A percentile compares a stretch with the other conserved stretches of the same genome.
These are phyloP conservation scores for Exophiala viscosa DNA, from an alignment of 2,329 filamentous ascomycete genomes.

Conservation along the genomic window DNA sequence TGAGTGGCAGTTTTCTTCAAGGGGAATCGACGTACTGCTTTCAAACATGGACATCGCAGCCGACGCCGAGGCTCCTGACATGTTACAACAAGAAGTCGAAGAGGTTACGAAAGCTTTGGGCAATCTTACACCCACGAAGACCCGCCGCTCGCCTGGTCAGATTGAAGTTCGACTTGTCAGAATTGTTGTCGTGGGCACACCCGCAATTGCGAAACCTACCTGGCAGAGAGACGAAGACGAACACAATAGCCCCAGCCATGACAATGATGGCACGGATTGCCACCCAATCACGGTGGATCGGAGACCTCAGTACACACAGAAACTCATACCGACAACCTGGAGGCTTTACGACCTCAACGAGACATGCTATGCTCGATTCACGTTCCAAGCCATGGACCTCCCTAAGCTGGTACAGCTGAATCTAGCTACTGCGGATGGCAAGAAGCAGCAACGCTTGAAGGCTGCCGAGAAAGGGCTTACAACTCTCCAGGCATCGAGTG, in stretches of 20 bases:
- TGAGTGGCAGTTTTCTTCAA: slow-evolving; percentile 6
- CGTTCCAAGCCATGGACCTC: slow-evolving; percentile 17
- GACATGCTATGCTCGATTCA: slow-evolving; percentile 15
- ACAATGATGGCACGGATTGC: not conserved
- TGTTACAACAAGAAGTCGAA: slow-evolving; percentile 7
- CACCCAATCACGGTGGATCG: not conserved
- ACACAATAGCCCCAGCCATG: not conserved
- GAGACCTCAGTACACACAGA: not conserved
- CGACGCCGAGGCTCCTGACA: slow-evolving; percentile 2
- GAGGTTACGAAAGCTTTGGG: slow-evolving; percentile 12
- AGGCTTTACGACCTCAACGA: slow-evolving; percentile 7
- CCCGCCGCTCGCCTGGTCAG: slow-evolving; percentile 1
- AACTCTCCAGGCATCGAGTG: not conserved
- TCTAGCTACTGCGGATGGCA: slow-evolving; percentile 82
- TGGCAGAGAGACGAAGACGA: not conserved
- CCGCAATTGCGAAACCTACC: no score
- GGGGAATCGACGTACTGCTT: slow-evolving; percentile 17
- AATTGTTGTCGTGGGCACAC: not conserved
- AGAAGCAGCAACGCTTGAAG: not conserved
- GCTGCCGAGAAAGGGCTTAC: no score
- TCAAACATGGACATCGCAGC: slow-evolving; percentile 8
- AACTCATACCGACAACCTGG: not conserved
- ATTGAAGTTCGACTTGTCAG: slow-evolving; percentile 13
- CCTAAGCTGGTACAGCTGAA: slow-evolving; percentile 63
- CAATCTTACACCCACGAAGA: not conserved